Percentiles rank a stretch among this genome's conserved stretches.
phyloP scores from a whole-genome alignment of 1,284 basidiomycete genomes.

The Papiliotrema fonsecae region DNA sequence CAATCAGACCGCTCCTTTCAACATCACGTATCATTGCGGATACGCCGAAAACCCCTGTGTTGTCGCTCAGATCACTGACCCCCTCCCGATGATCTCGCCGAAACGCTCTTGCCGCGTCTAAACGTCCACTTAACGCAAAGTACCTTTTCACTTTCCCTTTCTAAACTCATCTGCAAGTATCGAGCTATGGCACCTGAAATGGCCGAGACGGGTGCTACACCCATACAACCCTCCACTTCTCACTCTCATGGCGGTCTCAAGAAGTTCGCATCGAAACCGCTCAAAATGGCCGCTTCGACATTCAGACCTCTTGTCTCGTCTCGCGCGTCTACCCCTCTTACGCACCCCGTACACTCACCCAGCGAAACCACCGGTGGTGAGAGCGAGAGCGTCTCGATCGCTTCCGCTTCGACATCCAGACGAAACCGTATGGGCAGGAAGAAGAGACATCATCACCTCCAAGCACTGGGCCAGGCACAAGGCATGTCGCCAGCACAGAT shows the following conservation, averaged over 20 bases:
- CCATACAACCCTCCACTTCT: not conserved
- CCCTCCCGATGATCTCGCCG: too few species aligned
- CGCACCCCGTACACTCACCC: not conserved
- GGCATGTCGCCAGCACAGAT: conserved; percentile 29
- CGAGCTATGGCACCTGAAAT: too few species aligned
- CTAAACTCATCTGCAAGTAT: too few species aligned
- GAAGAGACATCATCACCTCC: conserved; percentile 9
- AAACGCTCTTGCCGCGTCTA: too few species aligned
- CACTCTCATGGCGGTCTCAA: conserved; percentile 9
- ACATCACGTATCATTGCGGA: too few species aligned
- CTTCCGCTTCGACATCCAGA: not conserved
- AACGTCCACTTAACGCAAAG: too few species aligned
- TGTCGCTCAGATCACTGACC: too few species aligned
- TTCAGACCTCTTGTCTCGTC: conserved; percentile 15
- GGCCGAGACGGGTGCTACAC: too few species aligned
- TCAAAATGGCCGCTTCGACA: conserved; percentile 42
- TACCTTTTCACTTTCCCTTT: too few species aligned
- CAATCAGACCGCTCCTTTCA: too few species aligned
- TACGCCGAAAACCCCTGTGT: too few species aligned
- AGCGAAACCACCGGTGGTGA: not conserved
- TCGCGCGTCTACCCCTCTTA: conserved; percentile 2
- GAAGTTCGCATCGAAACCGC: conserved; percentile 36
- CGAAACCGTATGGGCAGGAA: conserved; percentile 1
- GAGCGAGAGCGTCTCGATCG: not conserved
- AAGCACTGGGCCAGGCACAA: conserved; percentile 1